Evolutionary conservation across 352 stramenopile genomes (phyloP).

Genomic region (Phytophthora lateralis): DNA sequence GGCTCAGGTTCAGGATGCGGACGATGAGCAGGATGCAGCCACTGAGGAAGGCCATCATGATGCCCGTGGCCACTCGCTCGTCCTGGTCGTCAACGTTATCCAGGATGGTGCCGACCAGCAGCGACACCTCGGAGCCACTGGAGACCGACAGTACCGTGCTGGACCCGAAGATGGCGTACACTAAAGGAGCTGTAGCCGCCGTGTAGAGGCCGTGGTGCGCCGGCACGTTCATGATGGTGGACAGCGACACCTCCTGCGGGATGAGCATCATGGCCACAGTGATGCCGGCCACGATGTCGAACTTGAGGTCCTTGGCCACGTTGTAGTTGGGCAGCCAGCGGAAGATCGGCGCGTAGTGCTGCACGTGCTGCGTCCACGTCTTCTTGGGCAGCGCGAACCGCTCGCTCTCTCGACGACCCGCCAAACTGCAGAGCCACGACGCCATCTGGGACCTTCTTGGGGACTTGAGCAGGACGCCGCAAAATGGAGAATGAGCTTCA

Average conservation of each 20-base stretch:
- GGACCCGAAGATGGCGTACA: constrained; percentile 87
- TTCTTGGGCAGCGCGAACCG: constrained; percentile 31
- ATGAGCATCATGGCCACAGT: constrained; percentile 89
- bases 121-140: constrained; percentile 65
- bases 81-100: constrained; percentile 47
- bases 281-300: constrained; percentile 54
- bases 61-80: constrained; percentile 51
- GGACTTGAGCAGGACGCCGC: constrained; percentile 13
- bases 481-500: constrained; percentile 16
- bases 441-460: constrained; percentile 17
- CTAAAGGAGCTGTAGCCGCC: constrained; percentile 77
- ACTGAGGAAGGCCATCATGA: constrained; percentile 77
- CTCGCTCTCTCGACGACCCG: constrained; percentile 17
- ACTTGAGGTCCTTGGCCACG: constrained; percentile 53
- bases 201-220: constrained; percentile 91
- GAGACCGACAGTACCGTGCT: constrained; percentile 86
- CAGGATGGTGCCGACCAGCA: constrained; percentile 59
- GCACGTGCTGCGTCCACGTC: constrained; percentile 21
- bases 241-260: constrained; percentile 88
- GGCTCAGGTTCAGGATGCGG: constrained; percentile 77
- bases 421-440: constrained; percentile 11
- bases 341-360: constrained; percentile 51
- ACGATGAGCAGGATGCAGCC: constrained; percentile 82
- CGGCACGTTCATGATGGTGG: constrained; percentile 86
- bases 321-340: constrained; percentile 64